Evolutionary conservation across 169 alveolate genomes (phyloP).

Genomic region (Eimeria sp.): DNA sequence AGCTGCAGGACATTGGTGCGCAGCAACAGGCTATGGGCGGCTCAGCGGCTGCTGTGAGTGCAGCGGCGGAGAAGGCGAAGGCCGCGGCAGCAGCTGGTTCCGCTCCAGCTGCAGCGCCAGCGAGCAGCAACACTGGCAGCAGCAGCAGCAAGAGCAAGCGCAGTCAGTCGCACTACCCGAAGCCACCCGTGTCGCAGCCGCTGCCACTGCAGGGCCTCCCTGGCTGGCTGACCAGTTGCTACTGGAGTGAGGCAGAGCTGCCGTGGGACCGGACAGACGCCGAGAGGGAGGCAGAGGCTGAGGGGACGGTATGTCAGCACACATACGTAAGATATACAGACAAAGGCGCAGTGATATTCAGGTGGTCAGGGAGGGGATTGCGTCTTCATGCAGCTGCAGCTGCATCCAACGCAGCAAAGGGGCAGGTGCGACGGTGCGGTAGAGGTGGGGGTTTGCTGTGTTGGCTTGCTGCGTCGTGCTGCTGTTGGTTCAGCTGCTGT

Average conservation of each 20-base stretch:
- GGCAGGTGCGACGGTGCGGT: neutral
- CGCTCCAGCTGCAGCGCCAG: neutral
- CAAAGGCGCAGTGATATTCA: neutral
- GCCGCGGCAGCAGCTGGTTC: slow-evolving; percentile 41
- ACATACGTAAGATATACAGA: neutral
- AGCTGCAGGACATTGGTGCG: slow-evolving; percentile 70
- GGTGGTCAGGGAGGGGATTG: neutral
- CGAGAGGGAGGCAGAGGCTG: slow-evolving; percentile 50
- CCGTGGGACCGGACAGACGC: slow-evolving; percentile 74
- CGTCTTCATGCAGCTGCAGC: neutral
- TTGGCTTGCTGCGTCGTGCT: neutral
- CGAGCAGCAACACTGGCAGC: neutral
- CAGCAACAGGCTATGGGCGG: slow-evolving; percentile 61
- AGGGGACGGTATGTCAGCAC: neutral
- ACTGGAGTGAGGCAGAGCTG: slow-evolving; percentile 70
- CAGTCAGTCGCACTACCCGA: slow-evolving; percentile 60
- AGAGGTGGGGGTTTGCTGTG: neutral
- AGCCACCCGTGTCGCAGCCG: slow-evolving; percentile 63
- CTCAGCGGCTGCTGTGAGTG: neutral
- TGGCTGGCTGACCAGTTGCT: slow-evolving; percentile 63
- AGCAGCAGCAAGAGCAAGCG: slow-evolving; percentile 74
- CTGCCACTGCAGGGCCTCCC: slow-evolving; percentile 68
- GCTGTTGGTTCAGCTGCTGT: neutral
- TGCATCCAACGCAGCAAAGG: neutral
- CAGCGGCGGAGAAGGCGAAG: slow-evolving; percentile 19